Evolutionary conservation across 108 stramenopile genomes (phyloP).

Genomic region (Phaeodactylum tricornutum): DNA sequence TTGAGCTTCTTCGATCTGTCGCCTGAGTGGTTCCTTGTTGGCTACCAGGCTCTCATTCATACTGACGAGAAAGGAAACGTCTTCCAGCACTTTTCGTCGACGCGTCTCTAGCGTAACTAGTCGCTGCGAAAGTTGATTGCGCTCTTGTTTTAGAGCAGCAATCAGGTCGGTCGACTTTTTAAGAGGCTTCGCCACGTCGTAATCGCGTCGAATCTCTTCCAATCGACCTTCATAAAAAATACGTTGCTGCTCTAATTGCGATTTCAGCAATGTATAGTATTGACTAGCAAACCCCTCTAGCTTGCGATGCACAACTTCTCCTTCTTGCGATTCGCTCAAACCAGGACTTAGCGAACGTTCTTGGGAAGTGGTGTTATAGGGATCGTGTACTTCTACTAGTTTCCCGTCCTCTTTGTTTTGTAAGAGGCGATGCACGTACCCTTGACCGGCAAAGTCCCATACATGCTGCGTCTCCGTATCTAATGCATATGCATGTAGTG

Average conservation of each 20-base stretch:
- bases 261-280: slow-evolving; percentile 82
- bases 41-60: slow-evolving; percentile 73
- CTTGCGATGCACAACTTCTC: slow-evolving; percentile 83
- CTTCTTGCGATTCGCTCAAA: slow-evolving; percentile 64
- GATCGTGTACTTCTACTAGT: slow-evolving; percentile 83
- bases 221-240: slow-evolving; percentile 79
- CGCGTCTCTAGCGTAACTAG: slow-evolving; percentile 39
- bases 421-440: slow-evolving; percentile 88
- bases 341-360: slow-evolving; percentile 57
- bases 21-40: slow-evolving; percentile 45
- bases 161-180: slow-evolving; percentile 41
- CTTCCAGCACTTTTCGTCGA: slow-evolving; percentile 39
- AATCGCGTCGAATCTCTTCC: slow-evolving; percentile 56
- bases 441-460: slow-evolving; percentile 93
- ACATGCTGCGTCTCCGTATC: slow-evolving; percentile 92
- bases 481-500: slow-evolving; percentile 93
- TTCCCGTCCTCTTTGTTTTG: slow-evolving; percentile 89
- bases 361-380: slow-evolving; percentile 32
- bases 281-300: slow-evolving; percentile 80
- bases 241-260: slow-evolving; percentile 86
- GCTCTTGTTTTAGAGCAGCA: slow-evolving; percentile 65
- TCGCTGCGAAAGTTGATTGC: slow-evolving; percentile 59
- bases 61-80: slow-evolving; percentile 50
- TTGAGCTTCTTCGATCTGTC: slow-evolving; percentile 45
- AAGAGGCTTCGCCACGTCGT: slow-evolving; percentile 1